Evolutionary conservation across 129 eudicot species (phyloP).

Genomic region (Saposhnikovia divaricata): DNA sequence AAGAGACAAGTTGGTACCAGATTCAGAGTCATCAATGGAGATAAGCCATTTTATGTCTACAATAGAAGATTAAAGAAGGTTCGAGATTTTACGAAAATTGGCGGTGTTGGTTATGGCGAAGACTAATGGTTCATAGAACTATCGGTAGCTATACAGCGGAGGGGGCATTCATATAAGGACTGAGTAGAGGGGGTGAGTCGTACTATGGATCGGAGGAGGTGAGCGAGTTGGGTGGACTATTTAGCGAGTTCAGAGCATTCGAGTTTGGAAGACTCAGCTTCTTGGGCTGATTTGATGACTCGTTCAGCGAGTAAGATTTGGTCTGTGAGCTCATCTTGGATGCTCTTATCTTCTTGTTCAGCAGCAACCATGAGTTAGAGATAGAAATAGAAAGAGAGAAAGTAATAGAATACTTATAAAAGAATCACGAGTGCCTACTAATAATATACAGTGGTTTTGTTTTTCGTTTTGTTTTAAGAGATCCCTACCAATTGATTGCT

Average conservation of each 20-base stretch:
- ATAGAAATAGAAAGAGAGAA: neutral
- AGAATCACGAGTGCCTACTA: neutral
- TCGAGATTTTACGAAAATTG: conserved; percentile 48
- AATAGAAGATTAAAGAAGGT: conserved; percentile 46
- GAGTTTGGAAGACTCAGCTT: conserved; percentile 36
- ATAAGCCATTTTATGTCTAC: conserved; percentile 68
- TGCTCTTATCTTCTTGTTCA: conserved; percentile 26
- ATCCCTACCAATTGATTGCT: too few relatives aligned
- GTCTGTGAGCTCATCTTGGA: conserved; percentile 55
- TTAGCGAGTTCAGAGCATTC: conserved; percentile 47
- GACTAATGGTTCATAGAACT: conserved; percentile 38
- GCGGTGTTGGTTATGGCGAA: conserved; percentile 47
- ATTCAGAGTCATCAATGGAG: conserved; percentile 36
- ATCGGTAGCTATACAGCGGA: conserved; percentile 45
- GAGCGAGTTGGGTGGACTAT: conserved; percentile 42
- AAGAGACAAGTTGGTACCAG: conserved; percentile 31
- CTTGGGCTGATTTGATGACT: conserved; percentile 39
- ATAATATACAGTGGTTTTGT: too few relatives aligned
- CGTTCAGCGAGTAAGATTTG: conserved; percentile 49
- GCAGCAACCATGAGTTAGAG: conserved; percentile 4
- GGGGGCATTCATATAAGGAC: conserved; percentile 55
- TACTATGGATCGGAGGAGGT: conserved; percentile 55
- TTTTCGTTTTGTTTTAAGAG: too few relatives aligned
- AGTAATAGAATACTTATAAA: neutral
- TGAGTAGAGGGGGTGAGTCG: conserved; percentile 35